Evolutionary conservation across 495 filamentous ascomycete genomes (phyloP).

Genomic region (Geoglossum glabrum): DNA sequence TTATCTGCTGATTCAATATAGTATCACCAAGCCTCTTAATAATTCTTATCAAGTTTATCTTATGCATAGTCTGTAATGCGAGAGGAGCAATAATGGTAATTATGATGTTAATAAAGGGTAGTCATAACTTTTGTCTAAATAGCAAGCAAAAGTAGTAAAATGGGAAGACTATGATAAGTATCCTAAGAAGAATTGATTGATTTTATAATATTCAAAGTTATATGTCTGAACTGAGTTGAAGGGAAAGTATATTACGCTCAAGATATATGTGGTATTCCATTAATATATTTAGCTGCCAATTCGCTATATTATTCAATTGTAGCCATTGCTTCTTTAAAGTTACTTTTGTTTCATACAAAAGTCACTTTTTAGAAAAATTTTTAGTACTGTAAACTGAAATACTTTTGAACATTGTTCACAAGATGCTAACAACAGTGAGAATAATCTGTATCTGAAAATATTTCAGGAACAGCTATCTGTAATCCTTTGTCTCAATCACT

Average conservation of each 20-base stretch:
- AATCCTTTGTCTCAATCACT: not conserved
- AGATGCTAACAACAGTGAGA: not conserved
- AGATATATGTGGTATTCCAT: not conserved
- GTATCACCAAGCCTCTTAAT: not conserved
- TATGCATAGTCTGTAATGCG: no score
- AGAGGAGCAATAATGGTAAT: no score
- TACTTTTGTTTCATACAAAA: not conserved
- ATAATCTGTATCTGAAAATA: not conserved
- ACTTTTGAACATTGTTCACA: not conserved
- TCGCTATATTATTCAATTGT: not conserved
- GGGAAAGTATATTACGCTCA: not conserved
- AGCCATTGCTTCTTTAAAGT: not conserved
- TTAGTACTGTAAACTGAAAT: not conserved
- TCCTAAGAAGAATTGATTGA: no score
- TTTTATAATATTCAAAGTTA: not conserved
- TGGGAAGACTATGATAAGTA: no score
- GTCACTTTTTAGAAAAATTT: not conserved
- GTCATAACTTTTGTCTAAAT: no score
- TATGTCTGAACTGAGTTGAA: not conserved
- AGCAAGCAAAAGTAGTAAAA: no score
- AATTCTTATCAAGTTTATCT: not conserved
- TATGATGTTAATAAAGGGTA: no score
- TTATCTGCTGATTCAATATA: not conserved
- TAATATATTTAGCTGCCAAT: not conserved
- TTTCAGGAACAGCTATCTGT: not conserved